phyloP scores from a whole-genome alignment of 2,329 filamentous ascomycete genomes.

The Penicillium sp. region DNA sequence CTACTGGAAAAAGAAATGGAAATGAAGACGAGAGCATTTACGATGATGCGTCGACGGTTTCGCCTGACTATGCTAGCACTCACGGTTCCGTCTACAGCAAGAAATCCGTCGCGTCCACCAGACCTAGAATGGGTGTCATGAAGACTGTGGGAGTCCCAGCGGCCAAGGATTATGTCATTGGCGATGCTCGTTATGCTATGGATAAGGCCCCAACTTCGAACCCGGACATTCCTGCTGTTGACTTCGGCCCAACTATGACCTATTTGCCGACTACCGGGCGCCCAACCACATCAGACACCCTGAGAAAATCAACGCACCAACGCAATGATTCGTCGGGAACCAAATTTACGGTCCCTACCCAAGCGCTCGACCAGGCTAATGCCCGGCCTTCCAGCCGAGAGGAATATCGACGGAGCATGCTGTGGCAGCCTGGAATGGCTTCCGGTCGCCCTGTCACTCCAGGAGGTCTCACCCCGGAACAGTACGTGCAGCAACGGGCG shows the following conservation, averaged over 20 bases:
- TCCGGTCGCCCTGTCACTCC: conserved; percentile 41
- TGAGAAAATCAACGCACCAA: conserved; percentile 32
- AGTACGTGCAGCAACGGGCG: conserved; percentile 73
- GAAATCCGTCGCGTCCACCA: conserved; percentile 37
- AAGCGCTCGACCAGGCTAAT: conserved; percentile 27
- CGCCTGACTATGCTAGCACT: conserved; percentile 72
- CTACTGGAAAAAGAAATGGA: conserved; percentile 5
- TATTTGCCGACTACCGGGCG: conserved; percentile 50
- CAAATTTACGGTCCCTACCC: conserved; percentile 16
- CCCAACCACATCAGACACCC: conserved; percentile 49
- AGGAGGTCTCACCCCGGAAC: conserved; percentile 62
- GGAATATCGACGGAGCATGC: conserved; percentile 55
- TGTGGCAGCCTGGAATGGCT: conserved; percentile 68
- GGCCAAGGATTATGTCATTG: conserved; percentile 39
- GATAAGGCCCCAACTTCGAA: conserved; percentile 30
- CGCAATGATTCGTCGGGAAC: conserved; percentile 29
- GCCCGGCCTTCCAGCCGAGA: conserved; percentile 39
- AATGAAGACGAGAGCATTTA: conserved; percentile 43
- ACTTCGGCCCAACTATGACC: conserved; percentile 78
- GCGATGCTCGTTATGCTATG: conserved; percentile 40
- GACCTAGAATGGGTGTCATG: conserved; percentile 67
- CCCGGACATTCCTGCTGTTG: conserved; percentile 60
- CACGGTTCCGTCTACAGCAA: conserved; percentile 45
- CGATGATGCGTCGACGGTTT: conserved; percentile 54
- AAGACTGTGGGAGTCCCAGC: conserved; percentile 60